Conservation (phyloP, 75 land plant genomes). For the Pinus tabuliformis region DNA sequence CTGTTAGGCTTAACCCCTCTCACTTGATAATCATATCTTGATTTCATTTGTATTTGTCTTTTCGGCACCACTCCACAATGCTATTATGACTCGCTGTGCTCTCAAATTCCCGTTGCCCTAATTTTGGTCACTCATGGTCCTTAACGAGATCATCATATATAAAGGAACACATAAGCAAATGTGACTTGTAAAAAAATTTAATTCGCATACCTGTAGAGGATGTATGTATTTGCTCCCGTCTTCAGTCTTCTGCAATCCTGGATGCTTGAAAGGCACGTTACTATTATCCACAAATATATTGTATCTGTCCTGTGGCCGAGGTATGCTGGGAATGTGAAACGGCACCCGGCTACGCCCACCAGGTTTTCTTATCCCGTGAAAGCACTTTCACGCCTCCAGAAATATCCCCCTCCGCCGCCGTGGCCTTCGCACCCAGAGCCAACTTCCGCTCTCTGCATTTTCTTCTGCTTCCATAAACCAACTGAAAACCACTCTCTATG, state of each 20-base stretch:
- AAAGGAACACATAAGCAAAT: too few species aligned
- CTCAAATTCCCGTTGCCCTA: too few species aligned
- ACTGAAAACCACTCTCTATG: conserved; percentile 48
- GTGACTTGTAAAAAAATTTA: background rate
- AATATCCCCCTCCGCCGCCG: background rate
- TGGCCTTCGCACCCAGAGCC: background rate
- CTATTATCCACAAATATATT: conserved; percentile 75
- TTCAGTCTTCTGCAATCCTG: conserved; percentile 61
- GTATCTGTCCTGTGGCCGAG: conserved; percentile 80
- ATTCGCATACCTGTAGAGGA: conserved; percentile 37
- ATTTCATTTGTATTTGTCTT: too few species aligned
- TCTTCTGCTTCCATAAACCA: conserved; percentile 56
- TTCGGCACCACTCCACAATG: too few species aligned
- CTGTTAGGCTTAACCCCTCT: too few species aligned
- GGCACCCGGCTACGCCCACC: conserved; percentile 59
- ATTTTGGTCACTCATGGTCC: too few species aligned
- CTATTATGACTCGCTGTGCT: too few species aligned
- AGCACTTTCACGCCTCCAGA: conserved; percentile 37
- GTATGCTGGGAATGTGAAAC: conserved; percentile 81
- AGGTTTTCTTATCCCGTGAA: conserved; percentile 30
- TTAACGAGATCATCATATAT: too few species aligned
- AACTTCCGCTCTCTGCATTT: conserved; percentile 10
- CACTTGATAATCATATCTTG: too few species aligned
- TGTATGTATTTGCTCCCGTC: conserved; percentile 42
- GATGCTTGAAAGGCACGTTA: conserved; percentile 86